Percentiles rank a stretch among this genome's conserved stretches.
phyloP scores from a whole-genome alignment of 2,329 filamentous ascomycete genomes.

The Aureobasidium lini region DNA sequence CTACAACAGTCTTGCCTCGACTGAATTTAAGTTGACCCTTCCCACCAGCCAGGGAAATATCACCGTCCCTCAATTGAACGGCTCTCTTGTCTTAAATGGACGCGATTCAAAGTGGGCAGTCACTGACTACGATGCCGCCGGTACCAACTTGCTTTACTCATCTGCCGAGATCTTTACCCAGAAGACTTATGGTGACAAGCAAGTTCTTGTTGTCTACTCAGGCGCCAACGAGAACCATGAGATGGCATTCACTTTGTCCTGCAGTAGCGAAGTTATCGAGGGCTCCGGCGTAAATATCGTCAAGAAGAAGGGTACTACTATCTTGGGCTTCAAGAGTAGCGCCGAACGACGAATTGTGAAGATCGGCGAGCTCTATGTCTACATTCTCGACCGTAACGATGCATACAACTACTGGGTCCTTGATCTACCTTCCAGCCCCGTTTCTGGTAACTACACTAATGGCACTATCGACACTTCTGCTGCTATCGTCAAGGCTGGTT shows the following conservation, averaged over 20 bases:
- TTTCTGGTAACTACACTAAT: slow-evolving; percentile 26
- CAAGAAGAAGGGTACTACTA: slow-evolving; percentile 36
- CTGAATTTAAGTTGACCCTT: slow-evolving; percentile 57
- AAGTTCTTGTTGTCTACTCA: slow-evolving; percentile 50
- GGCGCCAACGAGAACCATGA: slow-evolving; percentile 57
- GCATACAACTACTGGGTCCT: slow-evolving; percentile 65
- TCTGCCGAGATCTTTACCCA: slow-evolving; percentile 49
- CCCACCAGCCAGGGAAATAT: slow-evolving; percentile 51
- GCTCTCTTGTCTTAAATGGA: slow-evolving; percentile 50
- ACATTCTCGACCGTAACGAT: slow-evolving; percentile 46
- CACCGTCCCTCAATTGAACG: slow-evolving; percentile 52
- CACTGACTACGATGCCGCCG: slow-evolving; percentile 51
- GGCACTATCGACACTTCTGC: slow-evolving; percentile 28
- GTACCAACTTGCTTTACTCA: slow-evolving; percentile 46
- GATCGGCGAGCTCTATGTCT: slow-evolving; percentile 45
- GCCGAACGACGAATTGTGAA: slow-evolving; percentile 46
- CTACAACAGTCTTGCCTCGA: slow-evolving; percentile 52
- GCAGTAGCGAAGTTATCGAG: slow-evolving; percentile 30
- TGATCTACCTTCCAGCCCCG: slow-evolving; percentile 39
- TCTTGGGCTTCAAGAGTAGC: slow-evolving; percentile 50
- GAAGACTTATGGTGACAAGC: slow-evolving; percentile 51
- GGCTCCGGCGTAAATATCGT: slow-evolving; percentile 32
- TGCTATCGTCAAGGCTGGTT: slow-evolving; percentile 57
- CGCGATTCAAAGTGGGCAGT: slow-evolving; percentile 57
- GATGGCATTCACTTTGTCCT: slow-evolving; percentile 41